Conservation (phyloP, 1,139 yeast genomes). For the Protomyces inouyei region DNA sequence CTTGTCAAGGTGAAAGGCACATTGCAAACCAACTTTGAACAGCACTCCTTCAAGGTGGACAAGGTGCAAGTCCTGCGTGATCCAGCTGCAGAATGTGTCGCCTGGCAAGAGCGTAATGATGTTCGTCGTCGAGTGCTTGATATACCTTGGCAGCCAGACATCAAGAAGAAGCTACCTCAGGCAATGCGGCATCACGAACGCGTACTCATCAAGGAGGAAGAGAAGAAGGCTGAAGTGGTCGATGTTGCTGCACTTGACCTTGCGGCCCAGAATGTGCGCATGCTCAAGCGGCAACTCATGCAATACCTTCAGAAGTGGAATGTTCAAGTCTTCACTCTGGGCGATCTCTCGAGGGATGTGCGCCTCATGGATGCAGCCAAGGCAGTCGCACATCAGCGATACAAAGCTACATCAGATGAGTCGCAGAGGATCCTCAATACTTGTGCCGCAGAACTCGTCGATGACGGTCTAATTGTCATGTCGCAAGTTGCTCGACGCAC, state of each 20-base stretch:
- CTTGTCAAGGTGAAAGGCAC: constrained; percentile 24
- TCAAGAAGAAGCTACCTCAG: not conserved
- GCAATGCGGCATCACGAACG: not conserved
- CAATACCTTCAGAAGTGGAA: not conserved
- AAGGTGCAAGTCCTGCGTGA: constrained; percentile 13
- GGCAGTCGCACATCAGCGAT: not conserved
- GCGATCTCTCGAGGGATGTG: not conserved
- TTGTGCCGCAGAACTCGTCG: constrained; percentile 19
- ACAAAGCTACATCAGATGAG: not conserved
- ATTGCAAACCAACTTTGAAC: constrained; percentile 3
- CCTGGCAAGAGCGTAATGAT: constrained; percentile 25
- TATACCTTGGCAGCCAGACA: constrained; percentile 14
- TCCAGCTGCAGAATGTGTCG: constrained; percentile 8
- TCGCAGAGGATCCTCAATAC: constrained; percentile 10
- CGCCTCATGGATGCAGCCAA: not conserved
- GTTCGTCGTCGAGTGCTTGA: constrained; percentile 12
- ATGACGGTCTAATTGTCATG: constrained; percentile 11
- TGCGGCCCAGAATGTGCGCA: not conserved
- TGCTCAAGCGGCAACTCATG: not conserved
- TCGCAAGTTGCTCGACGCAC: not conserved
- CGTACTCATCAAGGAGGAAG: not conserved
- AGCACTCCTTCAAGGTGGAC: not conserved
- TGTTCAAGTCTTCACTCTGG: not conserved
- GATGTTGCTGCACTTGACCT: not conserved
- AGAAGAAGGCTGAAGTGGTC: not conserved